A percentile compares a stretch with the other conserved stretches of the same genome.
Evolutionary conservation across 805 yeast species (phyloP).

Genomic region (Wickerhamomyces hampshirensis): DNA sequence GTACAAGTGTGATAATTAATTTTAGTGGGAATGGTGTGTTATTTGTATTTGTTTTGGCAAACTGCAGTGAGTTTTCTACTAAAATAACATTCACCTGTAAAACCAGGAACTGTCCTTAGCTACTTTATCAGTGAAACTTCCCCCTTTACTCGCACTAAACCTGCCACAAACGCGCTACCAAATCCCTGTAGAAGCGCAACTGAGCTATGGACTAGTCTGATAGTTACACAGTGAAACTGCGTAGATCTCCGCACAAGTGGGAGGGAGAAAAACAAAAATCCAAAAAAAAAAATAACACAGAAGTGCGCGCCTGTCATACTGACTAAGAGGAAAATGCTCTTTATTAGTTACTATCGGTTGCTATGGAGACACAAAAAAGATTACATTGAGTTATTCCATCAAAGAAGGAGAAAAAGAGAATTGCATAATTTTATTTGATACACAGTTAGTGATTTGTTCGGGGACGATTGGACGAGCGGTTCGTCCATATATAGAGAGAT

Average conservation of each 20-base stretch:
- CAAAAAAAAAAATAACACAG: constrained; percentile 1
- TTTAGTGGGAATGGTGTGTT: constrained; percentile 8
- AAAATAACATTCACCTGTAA: not conserved
- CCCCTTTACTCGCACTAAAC: no score
- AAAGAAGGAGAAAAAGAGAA: no score
- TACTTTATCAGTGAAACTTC: no score
- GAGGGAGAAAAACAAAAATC: not conserved
- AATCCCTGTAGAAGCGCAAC: not conserved
- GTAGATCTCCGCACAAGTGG: constrained; percentile 2
- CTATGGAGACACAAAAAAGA: no score
- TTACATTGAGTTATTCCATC: no score
- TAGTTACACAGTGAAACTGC: constrained; percentile 3
- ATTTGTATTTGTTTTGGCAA: constrained; percentile 13
- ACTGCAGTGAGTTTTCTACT: not conserved
- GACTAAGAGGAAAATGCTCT: no score
- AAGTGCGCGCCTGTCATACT: no score
- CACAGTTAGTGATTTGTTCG: no score
- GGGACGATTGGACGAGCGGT: no score
- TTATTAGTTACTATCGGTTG: no score
- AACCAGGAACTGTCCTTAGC: not conserved
- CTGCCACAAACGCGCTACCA: not conserved
- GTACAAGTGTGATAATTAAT: not conserved
- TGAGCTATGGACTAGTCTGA: not conserved
- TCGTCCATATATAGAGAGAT: no score
- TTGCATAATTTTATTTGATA: no score